These are phyloP conservation scores for Cryptococcus sp. DNA, from an alignment of 1,284 basidiomycete species.

Conservation along the genomic window DNA sequence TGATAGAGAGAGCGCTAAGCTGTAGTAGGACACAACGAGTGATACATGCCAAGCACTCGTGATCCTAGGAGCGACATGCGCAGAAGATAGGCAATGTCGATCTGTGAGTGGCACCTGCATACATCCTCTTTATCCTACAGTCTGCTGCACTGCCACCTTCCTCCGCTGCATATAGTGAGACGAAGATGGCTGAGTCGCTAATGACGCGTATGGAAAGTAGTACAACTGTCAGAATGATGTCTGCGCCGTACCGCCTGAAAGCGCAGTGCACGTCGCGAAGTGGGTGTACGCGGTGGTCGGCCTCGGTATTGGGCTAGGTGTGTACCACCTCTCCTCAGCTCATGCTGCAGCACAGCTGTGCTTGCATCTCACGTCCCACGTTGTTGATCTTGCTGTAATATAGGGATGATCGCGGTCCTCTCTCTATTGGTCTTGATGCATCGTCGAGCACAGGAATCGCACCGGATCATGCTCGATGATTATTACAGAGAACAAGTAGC, in stretches of 20 bases:
- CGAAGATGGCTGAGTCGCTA: no score
- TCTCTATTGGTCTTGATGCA: conserved; percentile 24
- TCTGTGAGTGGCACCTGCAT: conserved; percentile 12
- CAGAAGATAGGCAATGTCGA: conserved; percentile 26
- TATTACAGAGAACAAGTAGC: conserved; percentile 27
- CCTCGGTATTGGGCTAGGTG: conserved; percentile 16
- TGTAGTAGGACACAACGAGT: conserved; percentile 13
- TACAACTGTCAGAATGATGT: conserved; percentile 16
- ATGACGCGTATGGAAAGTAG: background rate
- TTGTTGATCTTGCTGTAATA: no score
- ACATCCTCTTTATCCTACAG: no score
- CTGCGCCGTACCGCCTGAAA: conserved; percentile 22
- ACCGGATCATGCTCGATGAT: conserved; percentile 23
- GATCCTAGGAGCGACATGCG: conserved; percentile 9
- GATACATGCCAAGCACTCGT: conserved; percentile 17
- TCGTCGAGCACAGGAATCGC: conserved; percentile 8
- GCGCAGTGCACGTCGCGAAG: conserved; percentile 13
- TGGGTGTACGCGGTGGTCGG: conserved; percentile 25
- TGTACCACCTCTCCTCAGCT: background rate
- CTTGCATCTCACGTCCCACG: no score
- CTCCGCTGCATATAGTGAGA: no score
- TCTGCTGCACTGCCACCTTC: no score
- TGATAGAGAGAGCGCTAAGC: background rate
- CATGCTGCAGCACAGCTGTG: no score
- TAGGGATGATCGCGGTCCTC: conserved; percentile 17